These are phyloP conservation scores for Aaosphaeria pasadenensis DNA, from an alignment of 2,329 filamentous ascomycete genomes.

Conservation along the genomic window DNA sequence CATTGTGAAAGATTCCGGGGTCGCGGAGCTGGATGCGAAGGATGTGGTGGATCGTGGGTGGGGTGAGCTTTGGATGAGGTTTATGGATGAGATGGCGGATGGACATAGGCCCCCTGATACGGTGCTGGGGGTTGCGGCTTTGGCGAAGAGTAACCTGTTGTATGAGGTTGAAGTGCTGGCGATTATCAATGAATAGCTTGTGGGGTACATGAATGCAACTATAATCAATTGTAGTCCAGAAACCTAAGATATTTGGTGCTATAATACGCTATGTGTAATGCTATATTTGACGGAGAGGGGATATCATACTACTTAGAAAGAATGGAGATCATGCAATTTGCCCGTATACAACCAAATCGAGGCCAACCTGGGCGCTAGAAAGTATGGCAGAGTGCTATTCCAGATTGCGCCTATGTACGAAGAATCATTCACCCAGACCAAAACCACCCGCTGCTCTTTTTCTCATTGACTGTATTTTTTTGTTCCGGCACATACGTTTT, in stretches of 20 bases:
- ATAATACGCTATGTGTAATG: too few relatives aligned
- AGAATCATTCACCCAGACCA: slow-evolving; percentile 15
- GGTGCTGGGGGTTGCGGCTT: slow-evolving; percentile 31
- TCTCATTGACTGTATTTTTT: slow-evolving; percentile 2
- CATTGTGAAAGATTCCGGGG: slow-evolving; percentile 32
- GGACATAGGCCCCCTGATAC: slow-evolving; percentile 37
- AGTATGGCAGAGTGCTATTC: too few relatives aligned
- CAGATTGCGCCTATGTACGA: too few relatives aligned
- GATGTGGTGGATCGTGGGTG: slow-evolving; percentile 16
- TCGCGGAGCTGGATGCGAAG: slow-evolving; percentile 5
- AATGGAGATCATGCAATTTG: too few relatives aligned
- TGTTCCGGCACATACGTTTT: slow-evolving; percentile 5
- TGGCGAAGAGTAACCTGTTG: slow-evolving; percentile 26
- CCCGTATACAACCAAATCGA: too few relatives aligned
- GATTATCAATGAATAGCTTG: slow-evolving; percentile 13
- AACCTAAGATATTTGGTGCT: too few relatives aligned
- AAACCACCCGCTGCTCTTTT: slow-evolving; percentile 27
- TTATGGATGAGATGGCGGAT: slow-evolving; percentile 29
- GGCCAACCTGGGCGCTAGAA: too few relatives aligned
- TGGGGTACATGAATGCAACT: too few relatives aligned
- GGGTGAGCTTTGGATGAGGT: slow-evolving; percentile 33
- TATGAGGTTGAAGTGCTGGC: slow-evolving; percentile 36
- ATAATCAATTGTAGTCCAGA: too few relatives aligned
- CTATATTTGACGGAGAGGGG: too few relatives aligned
- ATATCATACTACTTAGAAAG: too few relatives aligned